Percentiles rank a stretch among this genome's conserved stretches.
These are phyloP conservation scores for Citrus mangshanensis DNA, from an alignment of 345 rosid genomes.

Conservation along the genomic window DNA sequence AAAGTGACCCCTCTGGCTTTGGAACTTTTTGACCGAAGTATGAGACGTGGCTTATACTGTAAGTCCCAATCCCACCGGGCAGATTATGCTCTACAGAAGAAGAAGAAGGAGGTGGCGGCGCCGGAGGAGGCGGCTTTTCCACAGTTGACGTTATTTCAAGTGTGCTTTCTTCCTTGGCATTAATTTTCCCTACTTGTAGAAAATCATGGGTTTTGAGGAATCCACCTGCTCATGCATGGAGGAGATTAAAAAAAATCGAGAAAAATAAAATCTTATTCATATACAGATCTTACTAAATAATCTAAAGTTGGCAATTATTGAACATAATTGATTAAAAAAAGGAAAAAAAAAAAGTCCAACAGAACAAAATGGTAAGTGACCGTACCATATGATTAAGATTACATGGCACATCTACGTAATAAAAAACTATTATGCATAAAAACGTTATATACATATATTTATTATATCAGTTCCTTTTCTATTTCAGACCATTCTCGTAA, in stretches of 20 bases:
- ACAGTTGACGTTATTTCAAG: slow-evolving; percentile 33
- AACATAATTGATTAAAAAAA: background rate
- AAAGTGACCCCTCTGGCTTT: slow-evolving; percentile 65
- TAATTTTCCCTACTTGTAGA: slow-evolving; percentile 45
- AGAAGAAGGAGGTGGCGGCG: slow-evolving; percentile 46
- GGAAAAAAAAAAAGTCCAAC: too few relatives aligned
- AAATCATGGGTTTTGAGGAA: slow-evolving; percentile 81
- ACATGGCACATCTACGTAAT: too few relatives aligned
- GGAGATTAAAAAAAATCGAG: background rate
- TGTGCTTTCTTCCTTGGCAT: slow-evolving; percentile 49
- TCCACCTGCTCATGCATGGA: slow-evolving; percentile 35
- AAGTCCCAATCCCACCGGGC: slow-evolving; percentile 94
- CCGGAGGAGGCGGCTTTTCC: slow-evolving; percentile 62
- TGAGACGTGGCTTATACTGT: slow-evolving; percentile 72
- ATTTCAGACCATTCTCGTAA: background rate
- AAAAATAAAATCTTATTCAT: background rate
- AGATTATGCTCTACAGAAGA: slow-evolving; percentile 55
- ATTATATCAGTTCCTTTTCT: background rate
- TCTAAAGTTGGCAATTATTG: background rate
- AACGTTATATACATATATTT: too few relatives aligned
- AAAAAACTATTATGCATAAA: too few relatives aligned
- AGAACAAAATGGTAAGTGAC: too few relatives aligned
- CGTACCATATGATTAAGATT: too few relatives aligned
- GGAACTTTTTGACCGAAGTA: slow-evolving; percentile 55
- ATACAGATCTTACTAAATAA: background rate